Evolutionary conservation across 1,284 basidiomycete species (phyloP), one percentile per base, ranked within the genome.

Genomic region (Neotropicomus parvogracilis): DNA sequence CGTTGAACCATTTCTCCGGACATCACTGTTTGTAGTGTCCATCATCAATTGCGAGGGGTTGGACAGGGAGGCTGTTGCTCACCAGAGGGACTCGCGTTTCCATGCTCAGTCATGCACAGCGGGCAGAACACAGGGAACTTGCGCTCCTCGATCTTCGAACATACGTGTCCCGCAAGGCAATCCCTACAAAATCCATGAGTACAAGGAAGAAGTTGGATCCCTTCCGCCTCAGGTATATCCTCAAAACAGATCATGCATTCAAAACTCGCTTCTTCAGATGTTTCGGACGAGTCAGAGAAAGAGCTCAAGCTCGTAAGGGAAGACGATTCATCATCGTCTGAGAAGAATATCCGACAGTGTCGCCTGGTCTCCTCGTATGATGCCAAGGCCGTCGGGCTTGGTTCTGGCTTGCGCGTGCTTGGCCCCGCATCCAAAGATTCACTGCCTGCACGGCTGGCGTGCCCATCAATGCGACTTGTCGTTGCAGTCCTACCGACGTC

Each of bases 41-140:
- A 32, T 55, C 27, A 56, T 32, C 4, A 5, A 20, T 29, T 4
- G 11, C 20, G 14, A 10, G 9, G 6, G 32, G 29, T 34, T 4
- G 1, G n/a, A 31, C 41, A n/a, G 17, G 11, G 16, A 3, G 38
- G 26, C n/a, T 1, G 11, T 36, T 21, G 56, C 74, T 56, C 46
- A 77, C 77, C 65, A 40, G 70, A 70, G 28, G 72, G 70, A 20
- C 62, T 69, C 13, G 52, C 46, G n/a, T 62, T 58, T 20, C 31
- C 54, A 40, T 57, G 59, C 19, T 67, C 62, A 1, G 68, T 62
- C 17, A 70, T 59, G 55, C 83, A 85, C 4, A 68, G 54, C 2
- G 84, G 83, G 56, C 84, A 86, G 5, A 75, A 54, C 29, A 85
- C 75, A 0, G 83, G 83, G 52, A 75, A 84, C 13, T 68, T 70